Evolutionary conservation across 768 basidiomycete genomes (phyloP).

Genomic region (Mycena alexandri): DNA sequence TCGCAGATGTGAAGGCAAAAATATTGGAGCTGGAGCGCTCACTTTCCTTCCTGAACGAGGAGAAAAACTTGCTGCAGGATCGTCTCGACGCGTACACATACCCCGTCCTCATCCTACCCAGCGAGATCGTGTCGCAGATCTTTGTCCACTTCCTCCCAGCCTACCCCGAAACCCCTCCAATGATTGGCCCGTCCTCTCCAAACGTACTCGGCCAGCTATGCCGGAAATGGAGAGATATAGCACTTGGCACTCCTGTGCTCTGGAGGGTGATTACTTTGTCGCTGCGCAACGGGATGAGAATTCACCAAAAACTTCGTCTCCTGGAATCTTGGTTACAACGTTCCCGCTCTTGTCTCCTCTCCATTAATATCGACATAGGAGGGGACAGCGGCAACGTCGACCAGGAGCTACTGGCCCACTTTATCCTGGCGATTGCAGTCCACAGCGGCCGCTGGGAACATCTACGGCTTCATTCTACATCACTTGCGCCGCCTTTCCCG

Average conservation of each 20-base stretch:
- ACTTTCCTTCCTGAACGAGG: neutral
- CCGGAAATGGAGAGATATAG: slow-evolving; percentile 3
- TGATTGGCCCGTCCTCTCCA: neutral
- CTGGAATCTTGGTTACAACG: neutral
- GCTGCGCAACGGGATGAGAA: neutral
- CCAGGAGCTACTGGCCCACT: neutral
- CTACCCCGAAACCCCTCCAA: neutral
- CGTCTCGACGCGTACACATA: slow-evolving; percentile 10
- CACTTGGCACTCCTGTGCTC: slow-evolving; percentile 3
- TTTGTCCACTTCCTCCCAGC: slow-evolving; percentile 17
- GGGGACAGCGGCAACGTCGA: too few relatives aligned
- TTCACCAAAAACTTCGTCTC: neutral
- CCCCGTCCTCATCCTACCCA: slow-evolving; percentile 8
- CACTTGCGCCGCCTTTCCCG: neutral
- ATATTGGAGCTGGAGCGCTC: neutral
- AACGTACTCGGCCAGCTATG: slow-evolving; percentile 2
- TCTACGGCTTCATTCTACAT: neutral
- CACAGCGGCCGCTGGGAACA: slow-evolving; percentile 18
- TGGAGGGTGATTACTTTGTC: slow-evolving; percentile 3
- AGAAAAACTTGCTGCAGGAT: neutral
- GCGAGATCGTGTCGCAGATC: slow-evolving; percentile 12
- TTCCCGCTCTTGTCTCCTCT: slow-evolving; percentile 3
- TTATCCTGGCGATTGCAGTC: neutral
- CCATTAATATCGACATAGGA: neutral
- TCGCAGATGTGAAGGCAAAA: neutral